Base-by-base conservation (phyloP, 2,329 filamentous ascomycete species). In the Colletotrichum australisinense region DNA sequence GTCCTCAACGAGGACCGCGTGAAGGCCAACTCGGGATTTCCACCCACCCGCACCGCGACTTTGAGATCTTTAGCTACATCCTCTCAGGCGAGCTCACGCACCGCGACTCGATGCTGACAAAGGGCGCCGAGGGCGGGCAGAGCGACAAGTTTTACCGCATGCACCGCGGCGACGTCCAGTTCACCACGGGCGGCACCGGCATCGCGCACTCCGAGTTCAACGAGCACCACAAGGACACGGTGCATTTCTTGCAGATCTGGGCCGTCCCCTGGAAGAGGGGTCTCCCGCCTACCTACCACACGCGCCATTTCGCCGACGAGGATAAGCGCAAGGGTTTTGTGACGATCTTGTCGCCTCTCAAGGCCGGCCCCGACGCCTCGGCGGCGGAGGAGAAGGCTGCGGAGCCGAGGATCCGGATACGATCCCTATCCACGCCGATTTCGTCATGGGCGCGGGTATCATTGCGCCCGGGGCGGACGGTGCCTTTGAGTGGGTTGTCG, bases 1-100 rank as follows among this genome's bases (percentile, higher is more conserved):
- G 94, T 97, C 52, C 91, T 97, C 78, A 97, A 97, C 79, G 95
- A 98, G 85, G 95, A 97, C 81, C 92, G 94, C 42, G 94, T 97
- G 42, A 89, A 90, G 78, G 85, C 92, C 32, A 89, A 90, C 73
- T 91, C 88, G 11, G 95, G 95, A 5, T 97, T 97, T 84, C 94
- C 4, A 95, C 94, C 0, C 95, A 97, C 80, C 91, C 91, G 30
- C 95, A 97, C 83, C 90, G 93, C 75, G 93, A 97, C 81, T 95
- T 95, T 81, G 93, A 97, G 83, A 97, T 97, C 84, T 97, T 96
- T 88, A 92, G 89, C 80, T 97, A 97, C 84, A 93, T 97, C 78
- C 87, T 97, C n/a, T 90, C 87, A 59, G 95, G 95, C 75, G 94
- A 96, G 83, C 89, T 97, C 75, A 96, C 95, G 60, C 95, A 97